A percentile compares a stretch with the other conserved stretches of the same genome.
phyloP scores from a whole-genome alignment of 495 filamentous ascomycete genomes.

The Hypoxylon subgilvum region DNA sequence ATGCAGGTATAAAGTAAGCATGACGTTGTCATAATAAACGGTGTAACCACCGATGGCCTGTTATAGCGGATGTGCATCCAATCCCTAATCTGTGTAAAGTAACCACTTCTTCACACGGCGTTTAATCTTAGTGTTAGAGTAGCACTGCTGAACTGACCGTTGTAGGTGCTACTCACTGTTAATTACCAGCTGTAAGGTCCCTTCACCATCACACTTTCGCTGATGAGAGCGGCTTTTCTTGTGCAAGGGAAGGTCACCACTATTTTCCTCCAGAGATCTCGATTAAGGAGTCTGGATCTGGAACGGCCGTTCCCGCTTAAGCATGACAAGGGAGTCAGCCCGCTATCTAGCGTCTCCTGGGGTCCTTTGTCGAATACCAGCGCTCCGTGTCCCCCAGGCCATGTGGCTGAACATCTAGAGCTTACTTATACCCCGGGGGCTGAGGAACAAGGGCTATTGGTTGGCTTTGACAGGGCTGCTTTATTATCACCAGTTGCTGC shows the following conservation, averaged over 20 bases:
- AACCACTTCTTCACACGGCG: background rate
- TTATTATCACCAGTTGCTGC: background rate
- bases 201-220: background rate
- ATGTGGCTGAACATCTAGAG: constrained; percentile 29
- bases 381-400: constrained; percentile 7
- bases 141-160: background rate
- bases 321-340: constrained; percentile 13
- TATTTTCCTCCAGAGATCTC: background rate
- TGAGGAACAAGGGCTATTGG: constrained; percentile 13
- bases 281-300: background rate
- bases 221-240: background rate
- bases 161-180: constrained; percentile 7
- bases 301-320: constrained; percentile 23
- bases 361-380: constrained; percentile 8
- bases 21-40: constrained; percentile 25
- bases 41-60: constrained; percentile 14
- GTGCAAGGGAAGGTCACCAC: constrained; percentile 13
- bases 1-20: no score
- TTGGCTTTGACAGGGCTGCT: constrained; percentile 5
- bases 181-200: constrained; percentile 2
- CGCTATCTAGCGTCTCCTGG: constrained; percentile 6
- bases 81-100: constrained; percentile 27
- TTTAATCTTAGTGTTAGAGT: background rate
- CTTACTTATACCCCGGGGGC: constrained; percentile 16
- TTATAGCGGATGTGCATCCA: constrained; percentile 1